A percentile compares a stretch with the other conserved stretches of the same genome.
Evolutionary conservation across 2,329 filamentous ascomycete species (phyloP).

Genomic region (Penicillium sp.): DNA sequence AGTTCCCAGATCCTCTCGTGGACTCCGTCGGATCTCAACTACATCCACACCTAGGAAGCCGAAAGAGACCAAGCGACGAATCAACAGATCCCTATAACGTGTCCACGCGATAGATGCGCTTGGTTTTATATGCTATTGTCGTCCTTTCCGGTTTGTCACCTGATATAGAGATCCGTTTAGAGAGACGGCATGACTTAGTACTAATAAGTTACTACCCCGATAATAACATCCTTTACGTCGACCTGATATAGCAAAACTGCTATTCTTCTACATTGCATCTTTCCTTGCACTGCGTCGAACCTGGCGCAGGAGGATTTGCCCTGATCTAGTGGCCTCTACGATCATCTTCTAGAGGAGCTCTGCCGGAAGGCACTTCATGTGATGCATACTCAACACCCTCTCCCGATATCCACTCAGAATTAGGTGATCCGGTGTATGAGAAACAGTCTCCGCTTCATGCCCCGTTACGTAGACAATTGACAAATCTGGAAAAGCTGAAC

Average conservation of each 20-base stretch:
- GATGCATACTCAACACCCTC: not conserved
- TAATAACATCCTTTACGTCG: not conserved
- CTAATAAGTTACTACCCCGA: not conserved
- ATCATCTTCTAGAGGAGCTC: conserved; percentile 2
- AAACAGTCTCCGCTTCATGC: conserved; percentile 2
- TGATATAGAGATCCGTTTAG: not conserved
- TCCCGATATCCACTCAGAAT: not conserved
- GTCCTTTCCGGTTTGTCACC: not conserved
- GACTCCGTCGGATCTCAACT: not conserved
- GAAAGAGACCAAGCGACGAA: not conserved
- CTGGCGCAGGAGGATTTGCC: not conserved
- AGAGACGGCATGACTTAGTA: not conserved
- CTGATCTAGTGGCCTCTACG: not conserved
- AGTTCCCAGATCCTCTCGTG: not conserved
- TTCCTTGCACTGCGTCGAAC: not conserved
- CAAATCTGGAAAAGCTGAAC: not conserved
- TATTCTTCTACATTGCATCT: not conserved
- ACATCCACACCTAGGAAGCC: not conserved
- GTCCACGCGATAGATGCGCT: not conserved
- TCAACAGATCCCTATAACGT: conserved; percentile 1
- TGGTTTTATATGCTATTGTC: not conserved
- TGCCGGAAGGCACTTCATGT: not conserved
- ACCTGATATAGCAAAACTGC: not conserved
- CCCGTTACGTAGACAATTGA: not conserved
- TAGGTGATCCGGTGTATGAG: conserved; percentile 1